Percentiles rank a stretch among this genome's conserved stretches.
These are phyloP conservation scores for Porphyrellus cyaneotinctus DNA, from an alignment of 768 basidiomycete species.

Conservation along the genomic window DNA sequence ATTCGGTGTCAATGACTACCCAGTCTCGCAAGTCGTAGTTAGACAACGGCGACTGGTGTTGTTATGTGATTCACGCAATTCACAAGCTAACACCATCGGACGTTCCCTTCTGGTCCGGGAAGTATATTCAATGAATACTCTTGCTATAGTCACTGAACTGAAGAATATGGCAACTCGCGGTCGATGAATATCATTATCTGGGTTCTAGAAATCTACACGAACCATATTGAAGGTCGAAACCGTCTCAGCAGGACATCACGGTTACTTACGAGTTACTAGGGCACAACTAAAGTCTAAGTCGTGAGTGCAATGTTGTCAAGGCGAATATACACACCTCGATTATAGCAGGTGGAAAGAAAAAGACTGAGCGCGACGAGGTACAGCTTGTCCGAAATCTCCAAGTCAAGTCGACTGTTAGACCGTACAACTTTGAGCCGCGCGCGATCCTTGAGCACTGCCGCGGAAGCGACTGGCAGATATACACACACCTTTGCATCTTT, in stretches of 20 bases:
- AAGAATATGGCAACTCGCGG: conserved; percentile 74
- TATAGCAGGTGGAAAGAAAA: conserved; percentile 71
- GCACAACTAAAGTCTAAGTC: background rate
- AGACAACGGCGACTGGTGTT: too few relatives aligned
- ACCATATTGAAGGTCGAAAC: conserved; percentile 64
- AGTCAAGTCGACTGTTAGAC: conserved; percentile 51
- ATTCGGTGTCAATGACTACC: too few relatives aligned
- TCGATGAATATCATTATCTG: background rate
- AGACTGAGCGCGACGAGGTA: conserved; percentile 67
- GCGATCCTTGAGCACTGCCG: background rate
- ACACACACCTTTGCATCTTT: conserved; percentile 56
- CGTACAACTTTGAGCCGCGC: conserved; percentile 45
- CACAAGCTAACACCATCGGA: too few relatives aligned
- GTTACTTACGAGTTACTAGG: too few relatives aligned
- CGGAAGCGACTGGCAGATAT: background rate
- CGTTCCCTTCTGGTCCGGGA: too few relatives aligned
- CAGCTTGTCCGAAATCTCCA: conserved; percentile 58
- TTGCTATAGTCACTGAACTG: conserved; percentile 73
- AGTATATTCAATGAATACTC: conserved; percentile 57
- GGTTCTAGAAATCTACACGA: conserved; percentile 5
- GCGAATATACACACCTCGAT: conserved; percentile 50
- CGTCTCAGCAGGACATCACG: conserved; percentile 58
- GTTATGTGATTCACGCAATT: too few relatives aligned
- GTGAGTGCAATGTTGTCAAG: background rate
- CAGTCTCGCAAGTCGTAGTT: too few relatives aligned